Evolutionary conservation across 192 early-diverging fungal species (phyloP).

Genomic region (Spizellomyces punctatus): DNA sequence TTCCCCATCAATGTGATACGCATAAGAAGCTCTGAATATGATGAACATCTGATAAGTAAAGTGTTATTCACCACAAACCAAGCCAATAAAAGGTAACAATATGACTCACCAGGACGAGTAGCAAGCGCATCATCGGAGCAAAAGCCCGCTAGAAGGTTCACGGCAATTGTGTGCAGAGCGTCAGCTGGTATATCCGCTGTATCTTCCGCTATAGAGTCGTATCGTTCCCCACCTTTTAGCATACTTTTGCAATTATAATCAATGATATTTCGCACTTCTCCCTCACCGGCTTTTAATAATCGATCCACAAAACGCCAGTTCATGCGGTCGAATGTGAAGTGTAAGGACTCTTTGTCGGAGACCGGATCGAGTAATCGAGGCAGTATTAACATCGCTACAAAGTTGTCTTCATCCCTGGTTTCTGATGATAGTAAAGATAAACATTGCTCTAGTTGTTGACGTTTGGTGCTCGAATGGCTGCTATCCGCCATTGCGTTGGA

Average conservation of each 20-base stretch:
- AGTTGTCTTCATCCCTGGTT: conserved; percentile 52
- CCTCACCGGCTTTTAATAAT: conserved; percentile 37
- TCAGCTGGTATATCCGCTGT: conserved; percentile 16
- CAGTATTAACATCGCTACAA: conserved; percentile 52
- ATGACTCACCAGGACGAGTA: not conserved
- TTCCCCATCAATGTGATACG: not conserved
- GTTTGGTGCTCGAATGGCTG: not conserved
- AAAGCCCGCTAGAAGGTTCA: conserved; percentile 13
- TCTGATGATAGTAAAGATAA: conserved; percentile 40
- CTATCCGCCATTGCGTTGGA: conserved; percentile 1
- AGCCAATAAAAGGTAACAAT: not conserved
- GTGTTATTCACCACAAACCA: not conserved
- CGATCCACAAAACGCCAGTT: conserved; percentile 56
- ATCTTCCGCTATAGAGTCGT: not conserved
- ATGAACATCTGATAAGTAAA: too few species aligned
- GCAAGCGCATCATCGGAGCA: not conserved
- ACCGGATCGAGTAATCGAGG: conserved; percentile 44
- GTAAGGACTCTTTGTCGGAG: conserved; percentile 32
- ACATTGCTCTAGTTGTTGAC: conserved; percentile 31
- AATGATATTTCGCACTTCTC: not conserved
- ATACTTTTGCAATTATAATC: not conserved
- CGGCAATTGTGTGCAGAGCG: conserved; percentile 17
- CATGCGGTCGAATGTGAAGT: conserved; percentile 48
- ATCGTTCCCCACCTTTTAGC: too few species aligned
- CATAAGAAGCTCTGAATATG: too few species aligned